Percentiles rank a stretch among this genome's conserved stretches.
Evolutionary conservation across 2,329 filamentous ascomycete species (phyloP).

Genomic region (Aspergillus spinulosporus): DNA sequence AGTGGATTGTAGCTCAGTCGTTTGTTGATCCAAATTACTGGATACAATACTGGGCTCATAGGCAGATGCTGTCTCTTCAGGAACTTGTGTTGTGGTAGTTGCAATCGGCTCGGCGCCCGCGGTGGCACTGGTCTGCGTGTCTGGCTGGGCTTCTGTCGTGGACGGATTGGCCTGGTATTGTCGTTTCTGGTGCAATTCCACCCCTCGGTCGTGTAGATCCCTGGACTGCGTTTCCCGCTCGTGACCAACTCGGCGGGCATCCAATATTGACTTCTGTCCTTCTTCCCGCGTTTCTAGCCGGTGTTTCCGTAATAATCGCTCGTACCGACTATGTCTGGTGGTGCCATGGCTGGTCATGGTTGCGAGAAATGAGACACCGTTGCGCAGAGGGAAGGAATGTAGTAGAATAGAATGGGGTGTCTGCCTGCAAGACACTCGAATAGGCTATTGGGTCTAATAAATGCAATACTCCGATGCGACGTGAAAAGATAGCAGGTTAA

Average conservation of each 20-base stretch:
- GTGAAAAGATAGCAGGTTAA: background rate
- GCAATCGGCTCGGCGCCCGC: background rate
- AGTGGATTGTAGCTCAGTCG: background rate
- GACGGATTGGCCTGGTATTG: conserved; percentile 1
- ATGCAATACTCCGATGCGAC: background rate
- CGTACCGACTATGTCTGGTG: conserved; percentile 12
- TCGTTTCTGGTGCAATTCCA: conserved; percentile 1
- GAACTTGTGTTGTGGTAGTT: background rate
- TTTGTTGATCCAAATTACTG: background rate
- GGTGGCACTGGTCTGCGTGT: background rate
- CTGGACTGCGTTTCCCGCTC: background rate
- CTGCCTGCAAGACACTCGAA: conserved; percentile 16
- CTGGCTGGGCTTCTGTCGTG: background rate
- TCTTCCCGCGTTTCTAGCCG: conserved; percentile 4
- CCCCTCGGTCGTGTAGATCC: conserved; percentile 10
- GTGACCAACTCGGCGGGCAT: background rate
- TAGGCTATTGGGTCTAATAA: background rate
- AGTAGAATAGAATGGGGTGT: conserved; percentile 7
- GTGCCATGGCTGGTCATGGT: conserved; percentile 14
- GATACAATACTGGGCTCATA: background rate
- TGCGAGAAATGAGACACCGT: background rate
- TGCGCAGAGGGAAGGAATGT: background rate
- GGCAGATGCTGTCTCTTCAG: background rate
- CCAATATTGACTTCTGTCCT: background rate
- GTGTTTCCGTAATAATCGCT: conserved; percentile 14